Conservation (phyloP, 148 eudicot species). For the Cornus kousa region DNA sequence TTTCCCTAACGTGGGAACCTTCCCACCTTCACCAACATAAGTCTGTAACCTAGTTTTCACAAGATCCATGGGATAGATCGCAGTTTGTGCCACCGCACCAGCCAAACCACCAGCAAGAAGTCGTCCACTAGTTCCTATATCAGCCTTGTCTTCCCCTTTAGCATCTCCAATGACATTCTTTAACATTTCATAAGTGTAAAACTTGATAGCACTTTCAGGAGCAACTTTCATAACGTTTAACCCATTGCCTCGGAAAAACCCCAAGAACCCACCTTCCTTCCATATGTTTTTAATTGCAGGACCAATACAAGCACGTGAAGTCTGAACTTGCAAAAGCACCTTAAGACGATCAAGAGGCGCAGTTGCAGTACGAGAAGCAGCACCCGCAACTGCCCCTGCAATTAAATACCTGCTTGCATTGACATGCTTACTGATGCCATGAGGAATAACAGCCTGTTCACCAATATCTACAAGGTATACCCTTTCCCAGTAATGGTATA, state of each 20-base stretch:
- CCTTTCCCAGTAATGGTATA: conserved; percentile 90
- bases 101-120: conserved; percentile 90
- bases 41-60: conserved; percentile 93
- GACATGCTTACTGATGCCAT: conserved; percentile 82
- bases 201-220: conserved; percentile 93
- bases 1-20: conserved; percentile 59
- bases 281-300: conserved; percentile 67
- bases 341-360: conserved; percentile 95
- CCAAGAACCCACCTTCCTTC: conserved; percentile 77
- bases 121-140: conserved; percentile 73
- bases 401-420: conserved; percentile 82
- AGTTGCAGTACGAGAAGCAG: conserved; percentile 96
- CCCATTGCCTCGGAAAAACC: conserved; percentile 93
- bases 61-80: conserved; percentile 93
- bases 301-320: conserved; percentile 45
- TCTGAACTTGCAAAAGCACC: conserved; percentile 82
- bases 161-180: conserved; percentile 59
- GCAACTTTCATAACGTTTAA: conserved; percentile 88
- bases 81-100: conserved; percentile 94
- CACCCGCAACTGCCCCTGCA: conserved; percentile 96
- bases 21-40: conserved; percentile 51
- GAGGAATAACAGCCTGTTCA: conserved; percentile 89
- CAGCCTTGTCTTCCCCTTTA: conserved; percentile 58
- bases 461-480: conserved; percentile 94
- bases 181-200: conserved; percentile 83